Evolutionary conservation across 176 grass and related monocot genomes (phyloP).

Genomic region (Eragrostis nindensis): DNA sequence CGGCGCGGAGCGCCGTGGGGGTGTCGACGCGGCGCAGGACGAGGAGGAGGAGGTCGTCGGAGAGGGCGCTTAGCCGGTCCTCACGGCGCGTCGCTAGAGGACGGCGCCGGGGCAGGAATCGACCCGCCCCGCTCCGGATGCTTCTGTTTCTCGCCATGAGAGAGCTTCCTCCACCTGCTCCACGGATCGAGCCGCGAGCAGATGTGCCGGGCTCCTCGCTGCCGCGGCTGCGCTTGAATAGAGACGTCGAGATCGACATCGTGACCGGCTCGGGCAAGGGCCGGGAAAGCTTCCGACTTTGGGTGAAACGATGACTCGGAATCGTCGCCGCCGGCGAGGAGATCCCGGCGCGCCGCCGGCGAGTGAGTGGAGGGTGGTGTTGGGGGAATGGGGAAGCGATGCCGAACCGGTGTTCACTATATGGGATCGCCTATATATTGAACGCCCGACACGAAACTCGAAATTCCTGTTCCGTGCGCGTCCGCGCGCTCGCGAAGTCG

Average conservation of each 20-base stretch:
- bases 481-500: no score
- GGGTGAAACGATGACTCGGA: neutral
- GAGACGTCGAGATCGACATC: neutral
- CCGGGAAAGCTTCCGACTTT: neutral
- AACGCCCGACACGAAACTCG: no score
- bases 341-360: slow-evolving; percentile 9
- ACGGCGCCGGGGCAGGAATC: neutral
- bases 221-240: neutral
- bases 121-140: neutral
- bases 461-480: no score
- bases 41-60: slow-evolving; percentile 32
- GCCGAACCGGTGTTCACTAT: no score
- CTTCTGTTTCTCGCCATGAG: neutral
- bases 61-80: slow-evolving; percentile 14
- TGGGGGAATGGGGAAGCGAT: neutral
- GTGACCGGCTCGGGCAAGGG: neutral
- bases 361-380: no score
- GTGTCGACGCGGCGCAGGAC: slow-evolving; percentile 24
- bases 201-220: neutral
- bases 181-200: neutral
- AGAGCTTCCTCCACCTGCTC: neutral
- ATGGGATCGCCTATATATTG: no score
- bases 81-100: neutral
- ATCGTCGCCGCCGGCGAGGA: neutral
- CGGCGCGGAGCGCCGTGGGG: slow-evolving; percentile 3